Evolutionary conservation across 2,329 filamentous ascomycete species (phyloP).

Genomic region (Neocatenulostroma microsporum): DNA sequence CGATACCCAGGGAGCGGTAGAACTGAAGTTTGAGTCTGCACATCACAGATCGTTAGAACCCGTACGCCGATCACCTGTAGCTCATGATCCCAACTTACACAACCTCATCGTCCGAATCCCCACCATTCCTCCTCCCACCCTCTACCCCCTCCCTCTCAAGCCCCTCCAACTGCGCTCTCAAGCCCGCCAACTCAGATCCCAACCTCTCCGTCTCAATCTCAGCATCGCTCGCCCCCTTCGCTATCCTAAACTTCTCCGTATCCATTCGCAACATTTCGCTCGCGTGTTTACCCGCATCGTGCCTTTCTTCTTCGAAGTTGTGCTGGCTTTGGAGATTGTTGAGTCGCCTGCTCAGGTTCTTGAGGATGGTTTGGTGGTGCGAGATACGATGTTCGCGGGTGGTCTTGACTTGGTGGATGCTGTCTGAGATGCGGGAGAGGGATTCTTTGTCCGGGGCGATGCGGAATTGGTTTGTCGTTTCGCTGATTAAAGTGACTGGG

Average conservation of each 20-base stretch:
- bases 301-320: slow-evolving; percentile 63
- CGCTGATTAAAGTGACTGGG: slow-evolving; percentile 78
- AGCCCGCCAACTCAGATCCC: slow-evolving; percentile 64
- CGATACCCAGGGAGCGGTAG: slow-evolving; percentile 84
- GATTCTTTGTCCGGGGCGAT: slow-evolving; percentile 79
- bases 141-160: slow-evolving; percentile 83
- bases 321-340: slow-evolving; percentile 68
- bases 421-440: slow-evolving; percentile 75
- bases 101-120: slow-evolving; percentile 40
- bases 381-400: slow-evolving; percentile 68
- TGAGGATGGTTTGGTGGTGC: slow-evolving; percentile 29
- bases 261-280: slow-evolving; percentile 78
- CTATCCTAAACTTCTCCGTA: slow-evolving; percentile 86
- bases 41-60: no score
- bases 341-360: slow-evolving; percentile 64
- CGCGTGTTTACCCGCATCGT: slow-evolving; percentile 73
- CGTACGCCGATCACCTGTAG: no score
- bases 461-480: slow-evolving; percentile 93
- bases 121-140: slow-evolving; percentile 50
- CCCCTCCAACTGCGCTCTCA: slow-evolving; percentile 68
- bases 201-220: slow-evolving; percentile 93
- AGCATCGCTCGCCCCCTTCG: slow-evolving; percentile 81
- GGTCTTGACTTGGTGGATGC: slow-evolving; percentile 72
- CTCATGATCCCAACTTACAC: slow-evolving; percentile 41
- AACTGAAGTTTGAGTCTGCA: slow-evolving; percentile 73